Evolutionary conservation across 2,329 filamentous ascomycete species (phyloP).

Genomic region (Penicillium frequentans): DNA sequence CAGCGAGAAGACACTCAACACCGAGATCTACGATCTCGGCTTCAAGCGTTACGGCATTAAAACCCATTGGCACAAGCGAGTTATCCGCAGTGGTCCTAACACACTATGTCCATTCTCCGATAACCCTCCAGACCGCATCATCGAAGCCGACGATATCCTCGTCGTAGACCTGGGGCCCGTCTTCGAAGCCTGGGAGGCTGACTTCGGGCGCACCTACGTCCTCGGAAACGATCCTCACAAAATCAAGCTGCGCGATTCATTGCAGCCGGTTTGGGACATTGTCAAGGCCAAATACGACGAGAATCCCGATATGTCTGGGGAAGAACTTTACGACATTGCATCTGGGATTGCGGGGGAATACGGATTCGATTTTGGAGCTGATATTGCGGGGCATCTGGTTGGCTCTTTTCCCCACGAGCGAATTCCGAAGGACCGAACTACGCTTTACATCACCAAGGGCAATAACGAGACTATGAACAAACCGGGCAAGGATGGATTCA

Average conservation of each 20-base stretch:
- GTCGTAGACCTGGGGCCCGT: constrained; percentile 55
- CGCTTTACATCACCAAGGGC: constrained; percentile 48
- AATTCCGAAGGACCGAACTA: constrained; percentile 49
- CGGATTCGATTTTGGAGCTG: constrained; percentile 49
- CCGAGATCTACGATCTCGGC: constrained; percentile 50
- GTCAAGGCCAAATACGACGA: constrained; percentile 44
- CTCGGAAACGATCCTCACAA: constrained; percentile 50
- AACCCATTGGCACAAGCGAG: constrained; percentile 56
- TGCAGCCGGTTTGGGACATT: constrained; percentile 49
- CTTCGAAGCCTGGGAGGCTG: constrained; percentile 55
- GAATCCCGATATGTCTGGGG: constrained; percentile 50
- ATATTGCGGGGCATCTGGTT: constrained; percentile 52
- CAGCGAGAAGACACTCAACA: constrained; percentile 49
- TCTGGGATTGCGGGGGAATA: constrained; percentile 36
- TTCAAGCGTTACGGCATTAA: constrained; percentile 44
- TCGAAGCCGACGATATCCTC: constrained; percentile 52
- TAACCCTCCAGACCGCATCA: constrained; percentile 51
- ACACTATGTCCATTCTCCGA: constrained; percentile 51
- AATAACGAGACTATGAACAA: constrained; percentile 45
- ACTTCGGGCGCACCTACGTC: constrained; percentile 56
- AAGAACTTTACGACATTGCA: constrained; percentile 49
- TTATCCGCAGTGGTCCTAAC: constrained; percentile 53
- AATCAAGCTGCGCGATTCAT: constrained; percentile 45
- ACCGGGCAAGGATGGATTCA: constrained; percentile 42
- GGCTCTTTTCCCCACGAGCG: constrained; percentile 54